phyloP scores from a whole-genome alignment of 148 eudicot species.

The Dianthus caryophyllus region DNA sequence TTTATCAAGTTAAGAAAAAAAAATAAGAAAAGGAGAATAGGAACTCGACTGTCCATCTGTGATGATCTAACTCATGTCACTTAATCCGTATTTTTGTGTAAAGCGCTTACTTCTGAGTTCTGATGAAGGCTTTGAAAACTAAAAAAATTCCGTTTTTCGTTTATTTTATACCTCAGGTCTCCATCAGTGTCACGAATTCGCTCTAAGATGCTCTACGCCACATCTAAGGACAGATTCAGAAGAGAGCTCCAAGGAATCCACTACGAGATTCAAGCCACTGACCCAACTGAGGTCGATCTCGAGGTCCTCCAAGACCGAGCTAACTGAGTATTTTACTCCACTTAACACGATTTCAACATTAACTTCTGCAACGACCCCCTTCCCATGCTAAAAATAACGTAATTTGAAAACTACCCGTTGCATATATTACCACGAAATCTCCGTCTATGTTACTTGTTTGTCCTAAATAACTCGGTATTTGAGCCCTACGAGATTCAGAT shows the following conservation, averaged over 20 bases:
- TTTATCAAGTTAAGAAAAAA: too few species aligned
- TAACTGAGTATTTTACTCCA: constrained; percentile 26
- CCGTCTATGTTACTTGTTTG: constrained; percentile 19
- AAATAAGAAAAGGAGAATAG: too few species aligned
- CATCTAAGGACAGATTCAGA: constrained; percentile 63
- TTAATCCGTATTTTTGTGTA: too few species aligned
- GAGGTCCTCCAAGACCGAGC: constrained; percentile 55
- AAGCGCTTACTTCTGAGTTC: too few species aligned
- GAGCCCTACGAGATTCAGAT: constrained; percentile 19
- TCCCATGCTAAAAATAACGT: neutral
- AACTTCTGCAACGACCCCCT: neutral
- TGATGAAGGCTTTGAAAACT: neutral
- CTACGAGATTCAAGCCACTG: constrained; percentile 80
- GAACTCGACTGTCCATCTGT: neutral
- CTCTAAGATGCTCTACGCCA: constrained; percentile 70
- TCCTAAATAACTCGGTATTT: constrained; percentile 29
- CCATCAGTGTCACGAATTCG: constrained; percentile 57
- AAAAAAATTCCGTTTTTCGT: neutral
- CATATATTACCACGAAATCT: constrained; percentile 6
- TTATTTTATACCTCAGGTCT: constrained; percentile 40
- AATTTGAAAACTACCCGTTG: constrained; percentile 11
- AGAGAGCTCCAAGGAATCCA: constrained; percentile 66
- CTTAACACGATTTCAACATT: neutral
- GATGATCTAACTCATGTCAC: too few species aligned
- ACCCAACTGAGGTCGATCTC: constrained; percentile 62